phyloP scores from a whole-genome alignment of 140 eudicot species.

The Oenanthe javanica region DNA sequence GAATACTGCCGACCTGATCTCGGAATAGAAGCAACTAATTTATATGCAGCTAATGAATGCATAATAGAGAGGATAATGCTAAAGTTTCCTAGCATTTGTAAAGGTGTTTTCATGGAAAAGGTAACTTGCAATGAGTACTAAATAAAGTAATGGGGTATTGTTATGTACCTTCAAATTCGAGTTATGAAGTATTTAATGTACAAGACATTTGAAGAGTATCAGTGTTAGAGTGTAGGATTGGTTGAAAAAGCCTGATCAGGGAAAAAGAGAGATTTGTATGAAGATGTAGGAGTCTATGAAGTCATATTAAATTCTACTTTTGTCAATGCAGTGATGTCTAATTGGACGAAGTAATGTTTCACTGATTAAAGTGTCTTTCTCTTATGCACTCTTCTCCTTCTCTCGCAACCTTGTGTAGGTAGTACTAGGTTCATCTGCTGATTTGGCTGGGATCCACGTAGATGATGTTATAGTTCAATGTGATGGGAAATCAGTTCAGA shows the following conservation, averaged over 20 bases:
- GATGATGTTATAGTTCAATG: slow-evolving; percentile 13
- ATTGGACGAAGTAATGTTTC: background rate
- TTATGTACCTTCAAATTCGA: background rate
- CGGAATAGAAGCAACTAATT: slow-evolving; percentile 10
- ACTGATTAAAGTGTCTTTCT: background rate
- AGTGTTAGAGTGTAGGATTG: background rate
- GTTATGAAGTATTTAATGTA: background rate
- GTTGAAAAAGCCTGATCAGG: background rate
- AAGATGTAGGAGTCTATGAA: background rate
- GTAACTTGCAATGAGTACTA: background rate
- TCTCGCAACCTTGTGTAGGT: slow-evolving; percentile 8
- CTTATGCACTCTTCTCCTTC: background rate
- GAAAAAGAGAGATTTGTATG: background rate
- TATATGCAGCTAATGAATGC: slow-evolving; percentile 6
- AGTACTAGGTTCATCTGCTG: slow-evolving; percentile 19
- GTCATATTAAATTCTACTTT: background rate
- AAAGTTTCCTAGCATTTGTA: slow-evolving; percentile 5
- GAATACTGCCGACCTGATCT: slow-evolving; percentile 8
- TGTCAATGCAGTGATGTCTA: background rate
- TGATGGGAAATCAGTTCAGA: slow-evolving; percentile 8
- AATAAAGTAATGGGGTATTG: background rate
- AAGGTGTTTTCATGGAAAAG: slow-evolving; percentile 12
- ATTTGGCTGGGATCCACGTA: slow-evolving; percentile 6
- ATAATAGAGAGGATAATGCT: slow-evolving; percentile 2
- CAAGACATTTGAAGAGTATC: background rate